Evolutionary conservation across 192 early-diverging fungal genomes (phyloP).

Genomic region (Neocallimastix lanati): DNA sequence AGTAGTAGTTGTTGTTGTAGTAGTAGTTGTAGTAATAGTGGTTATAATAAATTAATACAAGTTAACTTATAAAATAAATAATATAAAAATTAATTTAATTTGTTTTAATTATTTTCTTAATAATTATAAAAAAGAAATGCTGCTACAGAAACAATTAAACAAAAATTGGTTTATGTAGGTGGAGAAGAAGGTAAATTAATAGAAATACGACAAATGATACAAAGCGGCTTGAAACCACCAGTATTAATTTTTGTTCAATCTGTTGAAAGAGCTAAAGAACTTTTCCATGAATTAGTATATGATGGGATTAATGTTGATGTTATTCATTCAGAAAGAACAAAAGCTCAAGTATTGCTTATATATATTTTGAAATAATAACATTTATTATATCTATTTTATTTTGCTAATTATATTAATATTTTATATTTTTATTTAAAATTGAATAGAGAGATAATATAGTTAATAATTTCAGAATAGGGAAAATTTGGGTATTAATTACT

Average conservation of each 20-base stretch:
- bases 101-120: no score
- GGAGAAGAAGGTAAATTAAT: conserved; percentile 87
- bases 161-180: conserved; percentile 76
- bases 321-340: conserved; percentile 89
- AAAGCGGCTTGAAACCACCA: conserved; percentile 71
- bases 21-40: no score
- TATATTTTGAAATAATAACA: no score
- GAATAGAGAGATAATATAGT: conserved; percentile 67
- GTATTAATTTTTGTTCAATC: conserved; percentile 92
- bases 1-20: no score
- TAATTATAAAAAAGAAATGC: conserved; percentile 40
- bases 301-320: conserved; percentile 97
- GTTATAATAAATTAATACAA: no score
- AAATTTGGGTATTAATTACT: conserved; percentile 87
- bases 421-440: background rate
- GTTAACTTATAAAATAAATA: no score
- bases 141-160: conserved; percentile 77
- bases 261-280: conserved; percentile 88
- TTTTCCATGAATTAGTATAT: conserved; percentile 89
- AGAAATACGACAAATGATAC: conserved; percentile 73
- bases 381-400: no score
- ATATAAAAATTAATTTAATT: no score
- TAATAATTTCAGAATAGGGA: conserved; percentile 69
- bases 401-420: no score
- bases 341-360: conserved; percentile 47